phyloP scores from a whole-genome alignment of 2,329 filamentous ascomycete genomes.

The Diaporthe vaccinii region DNA sequence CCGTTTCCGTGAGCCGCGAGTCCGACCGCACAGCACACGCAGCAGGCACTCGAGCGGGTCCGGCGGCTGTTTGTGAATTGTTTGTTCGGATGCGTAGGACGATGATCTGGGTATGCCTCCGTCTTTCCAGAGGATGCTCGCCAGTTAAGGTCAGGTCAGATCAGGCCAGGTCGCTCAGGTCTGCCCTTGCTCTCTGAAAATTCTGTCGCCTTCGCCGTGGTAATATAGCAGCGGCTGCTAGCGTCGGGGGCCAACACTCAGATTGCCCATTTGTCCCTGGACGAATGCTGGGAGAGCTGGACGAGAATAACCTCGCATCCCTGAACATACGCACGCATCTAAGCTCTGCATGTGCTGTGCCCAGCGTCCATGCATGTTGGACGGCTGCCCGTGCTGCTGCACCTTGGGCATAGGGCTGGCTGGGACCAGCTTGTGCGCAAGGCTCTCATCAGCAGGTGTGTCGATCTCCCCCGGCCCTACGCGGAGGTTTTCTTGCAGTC shows the following conservation, averaged over 20 bases:
- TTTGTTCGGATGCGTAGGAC: neutral
- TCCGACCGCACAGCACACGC: constrained; percentile 15
- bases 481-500: constrained; percentile 21
- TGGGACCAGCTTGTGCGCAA: constrained; percentile 26
- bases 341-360: constrained; percentile 6
- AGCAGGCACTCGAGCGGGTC: constrained; percentile 4
- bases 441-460: constrained; percentile 4
- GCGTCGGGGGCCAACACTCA: constrained; percentile 29
- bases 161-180: neutral
- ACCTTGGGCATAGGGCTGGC: constrained; percentile 29
- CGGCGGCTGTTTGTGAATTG: constrained; percentile 6
- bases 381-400: neutral
- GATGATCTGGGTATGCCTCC: neutral
- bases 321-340: constrained; percentile 20
- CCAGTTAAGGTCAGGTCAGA: neutral
- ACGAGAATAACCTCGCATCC: constrained; percentile 31
- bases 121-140: neutral
- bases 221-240: constrained; percentile 24
- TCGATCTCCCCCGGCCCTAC: constrained; percentile 20
- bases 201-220: constrained; percentile 18
- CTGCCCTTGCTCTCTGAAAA: neutral
- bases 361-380: constrained; percentile 21
- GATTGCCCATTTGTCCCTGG: constrained; percentile 24
- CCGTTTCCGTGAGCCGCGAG: neutral
- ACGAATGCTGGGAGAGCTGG: constrained; percentile 15